phyloP scores from a whole-genome alignment of 768 basidiomycete genomes.

The Suillus lakei region DNA sequence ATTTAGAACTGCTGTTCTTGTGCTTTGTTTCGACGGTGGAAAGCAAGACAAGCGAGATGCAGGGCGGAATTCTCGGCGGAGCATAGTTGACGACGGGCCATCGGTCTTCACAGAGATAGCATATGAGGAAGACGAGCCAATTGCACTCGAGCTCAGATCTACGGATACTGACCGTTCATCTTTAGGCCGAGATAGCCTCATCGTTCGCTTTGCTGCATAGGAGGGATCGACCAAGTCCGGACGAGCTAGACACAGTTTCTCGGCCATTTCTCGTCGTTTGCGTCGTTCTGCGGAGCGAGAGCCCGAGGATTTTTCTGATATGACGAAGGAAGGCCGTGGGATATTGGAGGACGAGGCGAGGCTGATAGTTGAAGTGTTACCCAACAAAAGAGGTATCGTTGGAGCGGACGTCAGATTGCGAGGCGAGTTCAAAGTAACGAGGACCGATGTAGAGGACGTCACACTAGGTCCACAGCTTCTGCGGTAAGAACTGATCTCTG shows the following conservation, averaged over 20 bases:
- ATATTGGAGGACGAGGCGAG: background rate
- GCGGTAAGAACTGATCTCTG: background rate
- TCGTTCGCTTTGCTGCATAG: constrained; percentile 33
- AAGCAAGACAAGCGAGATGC: too few relatives aligned
- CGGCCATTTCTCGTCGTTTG: constrained; percentile 32
- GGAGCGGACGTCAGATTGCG: background rate
- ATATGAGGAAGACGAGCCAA: background rate
- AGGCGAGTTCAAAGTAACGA: background rate
- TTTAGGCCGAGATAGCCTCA: constrained; percentile 19
- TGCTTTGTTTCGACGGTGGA: too few relatives aligned
- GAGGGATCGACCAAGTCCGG: constrained; percentile 45
- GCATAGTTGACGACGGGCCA: too few relatives aligned
- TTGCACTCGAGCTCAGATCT: background rate
- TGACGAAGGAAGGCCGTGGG: background rate
- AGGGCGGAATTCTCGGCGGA: too few relatives aligned
- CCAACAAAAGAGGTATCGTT: background rate
- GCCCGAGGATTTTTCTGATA: too few relatives aligned
- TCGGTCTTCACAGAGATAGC: background rate
- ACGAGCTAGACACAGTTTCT: constrained; percentile 48
- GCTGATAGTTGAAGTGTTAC: background rate
- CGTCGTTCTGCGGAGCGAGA: constrained; percentile 23
- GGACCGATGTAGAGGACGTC: background rate
- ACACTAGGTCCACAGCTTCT: background rate
- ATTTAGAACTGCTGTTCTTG: too few relatives aligned
- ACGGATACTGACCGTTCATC: background rate